phyloP scores from a whole-genome alignment of 2,329 filamentous ascomycete species.

The Sarocladiaceae sp. region DNA sequence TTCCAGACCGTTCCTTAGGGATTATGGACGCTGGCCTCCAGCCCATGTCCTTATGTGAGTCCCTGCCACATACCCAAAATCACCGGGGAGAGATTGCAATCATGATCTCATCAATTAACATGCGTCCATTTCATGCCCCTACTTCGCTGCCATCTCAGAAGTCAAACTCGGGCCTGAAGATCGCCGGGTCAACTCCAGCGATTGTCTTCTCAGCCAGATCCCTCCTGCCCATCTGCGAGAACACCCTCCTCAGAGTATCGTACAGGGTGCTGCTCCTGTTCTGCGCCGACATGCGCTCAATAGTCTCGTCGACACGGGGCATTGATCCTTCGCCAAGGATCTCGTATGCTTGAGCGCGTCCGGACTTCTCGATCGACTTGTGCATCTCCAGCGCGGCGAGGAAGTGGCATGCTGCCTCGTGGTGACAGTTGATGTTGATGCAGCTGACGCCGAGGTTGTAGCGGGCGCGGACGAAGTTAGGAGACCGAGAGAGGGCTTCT shows the following conservation, averaged over 20 bases:
- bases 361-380: conserved; percentile 83
- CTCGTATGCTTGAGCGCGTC: conserved; percentile 77
- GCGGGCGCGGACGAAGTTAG: conserved; percentile 93
- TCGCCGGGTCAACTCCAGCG: conserved; percentile 83
- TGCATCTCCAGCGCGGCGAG: conserved; percentile 93
- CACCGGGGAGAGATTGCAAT: too few relatives aligned
- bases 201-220: conserved; percentile 87
- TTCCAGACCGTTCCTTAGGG: too few relatives aligned
- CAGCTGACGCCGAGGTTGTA: conserved; percentile 97
- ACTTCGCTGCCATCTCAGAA: too few relatives aligned
- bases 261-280: conserved; percentile 97
- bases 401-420: conserved; percentile 88
- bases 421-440: conserved; percentile 95
- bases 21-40: too few relatives aligned
- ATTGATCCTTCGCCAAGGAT: conserved; percentile 58
- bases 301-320: conserved; percentile 57
- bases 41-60: too few relatives aligned
- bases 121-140: too few relatives aligned
- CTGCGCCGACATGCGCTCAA: conserved; percentile 86
- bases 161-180: conserved; percentile 87
- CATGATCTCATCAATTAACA: too few relatives aligned
- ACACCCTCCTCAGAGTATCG: conserved; percentile 91
- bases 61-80: too few relatives aligned
- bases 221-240: conserved; percentile 87
- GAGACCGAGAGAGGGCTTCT: conserved; percentile 80